Conservation (phyloP, 306 rosid genomes). For the Malus sieversii region DNA sequence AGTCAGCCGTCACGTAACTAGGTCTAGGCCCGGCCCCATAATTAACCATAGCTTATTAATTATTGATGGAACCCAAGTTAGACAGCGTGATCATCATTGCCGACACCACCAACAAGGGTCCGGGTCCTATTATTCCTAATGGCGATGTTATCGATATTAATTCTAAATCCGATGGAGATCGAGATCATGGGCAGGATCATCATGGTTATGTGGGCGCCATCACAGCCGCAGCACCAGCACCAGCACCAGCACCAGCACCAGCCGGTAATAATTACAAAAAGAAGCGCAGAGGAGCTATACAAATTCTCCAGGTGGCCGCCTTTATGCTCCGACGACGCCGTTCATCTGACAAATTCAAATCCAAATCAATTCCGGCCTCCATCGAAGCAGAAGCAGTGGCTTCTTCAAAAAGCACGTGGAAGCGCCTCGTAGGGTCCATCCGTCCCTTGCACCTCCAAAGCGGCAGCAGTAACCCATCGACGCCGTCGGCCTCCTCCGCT, state of each 20-base stretch:
- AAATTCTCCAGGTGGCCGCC: slow-evolving; percentile 29
- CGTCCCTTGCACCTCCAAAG: slow-evolving; percentile 55
- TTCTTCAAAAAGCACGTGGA: slow-evolving; percentile 32
- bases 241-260: background rate
- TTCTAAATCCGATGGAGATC: background rate
- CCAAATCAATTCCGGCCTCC: background rate
- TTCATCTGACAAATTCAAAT: slow-evolving; percentile 28
- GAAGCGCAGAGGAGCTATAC: slow-evolving; percentile 18
- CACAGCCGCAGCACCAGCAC: background rate
- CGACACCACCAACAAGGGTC: background rate
- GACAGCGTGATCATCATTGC: background rate
- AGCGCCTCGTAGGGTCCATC: slow-evolving; percentile 39
- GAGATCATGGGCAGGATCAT: background rate
- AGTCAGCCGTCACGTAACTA: background rate
- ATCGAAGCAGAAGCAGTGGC: background rate
- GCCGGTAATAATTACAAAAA: slow-evolving; percentile 15
- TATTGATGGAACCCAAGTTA: slow-evolving; percentile 20
- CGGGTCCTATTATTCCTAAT: background rate
- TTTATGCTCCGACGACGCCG: slow-evolving; percentile 41
- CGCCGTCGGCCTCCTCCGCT: background rate
- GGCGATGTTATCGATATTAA: background rate
- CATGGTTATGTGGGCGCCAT: background rate
- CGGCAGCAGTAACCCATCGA: slow-evolving; percentile 9
- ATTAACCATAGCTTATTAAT: background rate
- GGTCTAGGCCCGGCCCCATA: background rate